Evolutionary conservation across 106 monocot species (phyloP).

Genomic region (Agapanthus africanus): DNA sequence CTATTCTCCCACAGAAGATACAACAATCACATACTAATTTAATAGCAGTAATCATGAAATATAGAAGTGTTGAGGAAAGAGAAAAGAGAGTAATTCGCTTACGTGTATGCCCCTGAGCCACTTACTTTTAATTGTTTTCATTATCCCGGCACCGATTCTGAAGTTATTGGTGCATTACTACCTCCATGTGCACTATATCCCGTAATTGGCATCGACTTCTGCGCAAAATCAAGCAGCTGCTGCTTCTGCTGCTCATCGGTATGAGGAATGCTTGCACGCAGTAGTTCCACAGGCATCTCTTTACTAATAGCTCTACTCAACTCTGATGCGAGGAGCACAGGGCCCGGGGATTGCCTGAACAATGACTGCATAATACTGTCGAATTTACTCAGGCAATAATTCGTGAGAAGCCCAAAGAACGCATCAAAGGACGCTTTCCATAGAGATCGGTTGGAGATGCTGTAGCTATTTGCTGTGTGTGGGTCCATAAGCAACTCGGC

Average conservation of each 20-base stretch:
- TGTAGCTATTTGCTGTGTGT: constrained; percentile 39
- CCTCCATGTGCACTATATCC: constrained; percentile 29
- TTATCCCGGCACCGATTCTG: not conserved
- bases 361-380: constrained; percentile 80
- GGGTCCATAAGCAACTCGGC: constrained; percentile 54
- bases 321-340: constrained; percentile 30
- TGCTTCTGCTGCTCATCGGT: constrained; percentile 58
- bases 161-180: not conserved
- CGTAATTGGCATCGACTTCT: constrained; percentile 54
- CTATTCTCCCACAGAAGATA: too few species aligned
- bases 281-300: constrained; percentile 84
- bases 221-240: constrained; percentile 62
- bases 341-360: constrained; percentile 22
- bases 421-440: constrained; percentile 97
- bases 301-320: constrained; percentile 46
- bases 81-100: too few species aligned
- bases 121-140: too few species aligned
- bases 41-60: too few species aligned
- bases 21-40: too few species aligned
- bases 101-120: too few species aligned
- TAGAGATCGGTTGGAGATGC: constrained; percentile 39
- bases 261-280: constrained; percentile 74
- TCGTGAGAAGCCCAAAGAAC: constrained; percentile 79
- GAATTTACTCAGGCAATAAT: constrained; percentile 77
- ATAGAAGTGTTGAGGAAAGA: too few species aligned